Evolutionary conservation across 2,329 filamentous ascomycete species (phyloP), one percentile per base, ranked within the genome.

Genomic region (Colletotrichum horii): DNA sequence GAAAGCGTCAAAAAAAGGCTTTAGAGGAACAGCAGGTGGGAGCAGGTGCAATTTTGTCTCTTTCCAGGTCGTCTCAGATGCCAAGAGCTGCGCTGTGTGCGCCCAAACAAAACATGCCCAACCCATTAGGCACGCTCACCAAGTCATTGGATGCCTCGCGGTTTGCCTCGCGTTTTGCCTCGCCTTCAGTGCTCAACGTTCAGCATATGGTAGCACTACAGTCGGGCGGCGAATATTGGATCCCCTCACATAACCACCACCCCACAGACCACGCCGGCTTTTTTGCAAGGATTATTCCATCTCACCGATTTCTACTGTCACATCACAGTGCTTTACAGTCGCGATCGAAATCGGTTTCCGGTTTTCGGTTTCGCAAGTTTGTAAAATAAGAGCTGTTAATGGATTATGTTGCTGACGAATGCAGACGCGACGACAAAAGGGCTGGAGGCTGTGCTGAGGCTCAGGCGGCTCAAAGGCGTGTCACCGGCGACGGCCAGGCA

Each of bases 361-460:
- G n/a, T n/a, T n/a, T n/a, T n/a, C n/a, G n/a, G n/a, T n/a, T n/a
- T n/a, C n/a, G n/a, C n/a, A n/a, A n/a, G n/a, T n/a, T n/a, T n/a
- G n/a, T n/a, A n/a, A n/a, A n/a, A n/a, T n/a, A n/a, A n/a, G n/a
- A n/a, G n/a, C n/a, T n/a, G n/a, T n/a, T n/a, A n/a, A n/a, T n/a
- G n/a, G n/a, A n/a, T n/a, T n/a, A n/a, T n/a, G n/a, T n/a, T n/a
- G n/a, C n/a, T n/a, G n/a, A n/a, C n/a, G n/a, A n/a, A n/a, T n/a
- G 62, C 72, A n/a, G 64, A 68, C 52, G 76, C 48, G 24, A 74
- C 71, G 30, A 76, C 73, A 1, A 79, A 78, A 34, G 80, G 74
- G 11, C 55, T 77, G 2, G 32, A 76, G 19, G 71, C 74, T 7
- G 65, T 71, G 12, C 75, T 77, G 30, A 65, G 62, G 58, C 61